These are phyloP conservation scores for Helicocarpus griseus DNA, from an alignment of 2,329 filamentous ascomycete species.

Conservation along the genomic window DNA sequence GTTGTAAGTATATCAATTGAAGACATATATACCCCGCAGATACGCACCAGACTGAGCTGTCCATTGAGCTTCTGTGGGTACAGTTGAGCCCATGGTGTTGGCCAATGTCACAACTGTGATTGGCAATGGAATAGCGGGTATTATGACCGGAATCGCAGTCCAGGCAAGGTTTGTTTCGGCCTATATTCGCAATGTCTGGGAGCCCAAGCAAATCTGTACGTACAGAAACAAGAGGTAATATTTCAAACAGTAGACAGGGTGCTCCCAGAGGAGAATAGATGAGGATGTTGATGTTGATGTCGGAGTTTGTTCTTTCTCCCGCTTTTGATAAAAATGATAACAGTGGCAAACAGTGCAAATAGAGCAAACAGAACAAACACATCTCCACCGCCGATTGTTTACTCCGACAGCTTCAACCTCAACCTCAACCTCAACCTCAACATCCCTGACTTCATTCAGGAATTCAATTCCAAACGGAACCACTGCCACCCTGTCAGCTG, in stretches of 20 bases:
- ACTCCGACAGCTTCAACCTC: slow-evolving; percentile 7
- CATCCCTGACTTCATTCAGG: background rate
- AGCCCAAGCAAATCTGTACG: background rate
- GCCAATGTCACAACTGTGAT: slow-evolving; percentile 4
- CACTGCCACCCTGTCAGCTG: too few relatives aligned
- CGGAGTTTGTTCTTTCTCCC: background rate
- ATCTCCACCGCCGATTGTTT: slow-evolving; percentile 18
- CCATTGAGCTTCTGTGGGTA: slow-evolving; percentile 21
- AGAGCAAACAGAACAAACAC: slow-evolving; percentile 13
- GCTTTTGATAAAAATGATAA: background rate
- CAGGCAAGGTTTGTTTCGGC: too few relatives aligned
- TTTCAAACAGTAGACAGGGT: too few relatives aligned
- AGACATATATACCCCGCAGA: slow-evolving; percentile 3
- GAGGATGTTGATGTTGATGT: background rate
- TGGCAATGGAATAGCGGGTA: too few relatives aligned
- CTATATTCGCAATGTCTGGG: too few relatives aligned
- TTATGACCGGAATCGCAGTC: too few relatives aligned
- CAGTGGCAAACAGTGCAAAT: background rate
- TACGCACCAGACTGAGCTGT: slow-evolving; percentile 25
- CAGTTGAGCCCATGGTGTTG: slow-evolving; percentile 1
- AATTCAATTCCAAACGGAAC: too few relatives aligned
- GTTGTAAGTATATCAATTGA: slow-evolving; percentile 1
- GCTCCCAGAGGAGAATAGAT: background rate
- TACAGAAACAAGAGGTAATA: background rate
- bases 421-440: background rate